phyloP scores from a whole-genome alignment of 306 rosid genomes.

The Sesbania bispinosa region DNA sequence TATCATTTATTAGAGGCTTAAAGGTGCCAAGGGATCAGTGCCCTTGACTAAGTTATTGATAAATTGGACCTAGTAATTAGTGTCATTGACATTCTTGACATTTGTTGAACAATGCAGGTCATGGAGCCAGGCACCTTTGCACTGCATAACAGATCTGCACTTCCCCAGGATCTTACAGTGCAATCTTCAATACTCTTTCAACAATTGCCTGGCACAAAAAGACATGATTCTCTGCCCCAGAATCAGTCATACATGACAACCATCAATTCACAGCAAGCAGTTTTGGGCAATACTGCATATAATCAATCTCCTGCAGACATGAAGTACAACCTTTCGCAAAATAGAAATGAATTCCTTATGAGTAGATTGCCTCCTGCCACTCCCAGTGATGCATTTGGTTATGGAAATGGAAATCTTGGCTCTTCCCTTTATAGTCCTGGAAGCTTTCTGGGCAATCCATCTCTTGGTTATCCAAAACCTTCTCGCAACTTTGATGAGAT shows the following conservation, averaged over 20 bases:
- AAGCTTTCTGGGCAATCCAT: conserved; percentile 32
- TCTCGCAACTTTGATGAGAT: conserved; percentile 36
- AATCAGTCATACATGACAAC: conserved; percentile 28
- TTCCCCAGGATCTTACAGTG: conserved; percentile 28
- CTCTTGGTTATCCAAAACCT: conserved; percentile 31
- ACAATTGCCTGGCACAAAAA: conserved; percentile 7
- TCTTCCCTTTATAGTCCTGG: conserved; percentile 35
- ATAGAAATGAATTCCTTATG: conserved; percentile 23
- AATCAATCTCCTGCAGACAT: conserved; percentile 34
- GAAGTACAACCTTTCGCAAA: conserved; percentile 36
- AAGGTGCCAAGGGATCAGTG: background rate
- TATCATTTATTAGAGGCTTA: background rate
- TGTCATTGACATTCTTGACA: conserved; percentile 13
- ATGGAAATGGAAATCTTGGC: conserved; percentile 43
- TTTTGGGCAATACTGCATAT: conserved; percentile 33
- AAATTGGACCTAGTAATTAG: conserved; percentile 12
- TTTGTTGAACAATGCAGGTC: conserved; percentile 41
- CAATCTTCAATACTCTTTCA: conserved; percentile 13
- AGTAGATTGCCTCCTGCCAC: conserved; percentile 34
- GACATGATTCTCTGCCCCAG: conserved; percentile 27
- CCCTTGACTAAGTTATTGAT: background rate
- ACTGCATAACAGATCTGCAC: conserved; percentile 29
- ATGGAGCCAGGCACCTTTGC: conserved; percentile 35
- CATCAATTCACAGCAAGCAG: conserved; percentile 33
- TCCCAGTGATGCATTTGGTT: conserved; percentile 36